Evolutionary conservation across 2,329 filamentous ascomycete genomes (phyloP).

Genomic region (Ustilaginoidea virens): DNA sequence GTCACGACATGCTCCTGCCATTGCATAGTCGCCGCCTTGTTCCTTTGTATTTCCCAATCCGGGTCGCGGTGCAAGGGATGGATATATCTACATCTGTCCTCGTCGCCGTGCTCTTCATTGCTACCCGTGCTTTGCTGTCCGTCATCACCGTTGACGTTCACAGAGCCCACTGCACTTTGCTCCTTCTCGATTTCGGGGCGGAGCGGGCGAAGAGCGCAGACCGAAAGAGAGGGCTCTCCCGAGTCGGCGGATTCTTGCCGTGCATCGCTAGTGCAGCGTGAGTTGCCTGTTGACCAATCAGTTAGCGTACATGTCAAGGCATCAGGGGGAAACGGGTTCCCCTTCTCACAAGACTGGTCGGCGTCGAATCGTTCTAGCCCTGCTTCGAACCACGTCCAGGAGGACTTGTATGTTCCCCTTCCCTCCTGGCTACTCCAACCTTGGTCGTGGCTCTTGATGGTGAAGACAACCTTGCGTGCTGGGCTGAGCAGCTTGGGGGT

Average conservation of each 20-base stretch:
- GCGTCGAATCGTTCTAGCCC: conserved; percentile 41
- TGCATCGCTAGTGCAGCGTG: conserved; percentile 14
- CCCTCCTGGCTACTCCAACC: conserved; percentile 31
- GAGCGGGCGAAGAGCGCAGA: conserved; percentile 21
- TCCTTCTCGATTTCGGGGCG: conserved; percentile 14
- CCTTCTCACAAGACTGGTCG: conserved; percentile 13
- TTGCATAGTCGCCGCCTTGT: conserved; percentile 20
- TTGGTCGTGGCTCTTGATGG: conserved; percentile 40
- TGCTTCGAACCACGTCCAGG: conserved; percentile 49
- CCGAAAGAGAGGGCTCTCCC: conserved; percentile 11
- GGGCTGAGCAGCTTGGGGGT: conserved; percentile 28
- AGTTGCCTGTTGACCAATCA: conserved; percentile 11
- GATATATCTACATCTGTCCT: conserved; percentile 16
- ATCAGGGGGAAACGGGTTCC: neutral
- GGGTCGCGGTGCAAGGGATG: conserved; percentile 20
- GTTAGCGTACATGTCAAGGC: neutral
- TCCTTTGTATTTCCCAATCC: conserved; percentile 31
- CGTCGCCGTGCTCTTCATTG: neutral
- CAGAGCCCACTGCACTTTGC: neutral
- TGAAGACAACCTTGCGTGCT: conserved; percentile 46
- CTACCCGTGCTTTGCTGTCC: neutral
- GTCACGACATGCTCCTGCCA: conserved; percentile 29
- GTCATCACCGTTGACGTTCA: neutral
- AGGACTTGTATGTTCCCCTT: conserved; percentile 26
- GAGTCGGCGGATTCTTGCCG: conserved; percentile 11